Percentiles rank a stretch among this genome's conserved stretches.
phyloP scores from a whole-genome alignment of 1,284 basidiomycete genomes.

The Ceraceosorus guamensis region DNA sequence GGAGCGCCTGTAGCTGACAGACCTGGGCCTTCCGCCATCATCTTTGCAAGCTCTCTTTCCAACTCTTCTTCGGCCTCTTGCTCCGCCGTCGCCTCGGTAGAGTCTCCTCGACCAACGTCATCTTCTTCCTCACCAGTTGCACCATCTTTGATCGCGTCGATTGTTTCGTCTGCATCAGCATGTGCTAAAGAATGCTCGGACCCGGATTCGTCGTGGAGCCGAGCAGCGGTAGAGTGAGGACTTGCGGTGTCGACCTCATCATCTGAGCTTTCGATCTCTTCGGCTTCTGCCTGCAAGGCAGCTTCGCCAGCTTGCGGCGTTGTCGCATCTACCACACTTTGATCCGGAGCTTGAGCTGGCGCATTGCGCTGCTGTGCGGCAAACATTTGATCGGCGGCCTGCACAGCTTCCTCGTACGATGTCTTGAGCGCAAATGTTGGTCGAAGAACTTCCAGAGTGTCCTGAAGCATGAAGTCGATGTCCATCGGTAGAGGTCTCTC shows the following conservation, averaged over 20 bases:
- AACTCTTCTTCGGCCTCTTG: slow-evolving; percentile 89
- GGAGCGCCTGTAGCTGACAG: slow-evolving; percentile 51
- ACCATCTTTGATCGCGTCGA: slow-evolving; percentile 60
- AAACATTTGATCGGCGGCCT: slow-evolving; percentile 81
- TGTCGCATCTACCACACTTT: no score
- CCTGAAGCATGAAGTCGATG: slow-evolving; percentile 89
- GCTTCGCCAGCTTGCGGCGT: no score
- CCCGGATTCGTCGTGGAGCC: no score
- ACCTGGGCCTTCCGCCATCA: slow-evolving; percentile 62
- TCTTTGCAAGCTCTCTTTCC: slow-evolving; percentile 86
- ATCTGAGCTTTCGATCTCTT: no score
- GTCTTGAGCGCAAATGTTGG: slow-evolving; percentile 55
- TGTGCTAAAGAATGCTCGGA: neutral
- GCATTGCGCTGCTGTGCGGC: slow-evolving; percentile 46
- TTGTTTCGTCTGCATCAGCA: slow-evolving; percentile 47
- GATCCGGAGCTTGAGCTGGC: no score
- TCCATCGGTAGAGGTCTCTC: slow-evolving; percentile 78
- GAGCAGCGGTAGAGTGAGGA: no score
- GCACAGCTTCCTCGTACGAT: slow-evolving; percentile 73
- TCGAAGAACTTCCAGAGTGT: slow-evolving; percentile 65
- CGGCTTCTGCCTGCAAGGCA: no score
- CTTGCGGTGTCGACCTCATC: no score
- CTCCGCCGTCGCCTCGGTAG: slow-evolving; percentile 9
- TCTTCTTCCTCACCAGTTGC: slow-evolving; percentile 50
- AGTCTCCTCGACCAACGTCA: slow-evolving; percentile 13